Evolutionary conservation across 2,329 filamentous ascomycete species (phyloP).

Genomic region (Botrytis sinoallii): DNA sequence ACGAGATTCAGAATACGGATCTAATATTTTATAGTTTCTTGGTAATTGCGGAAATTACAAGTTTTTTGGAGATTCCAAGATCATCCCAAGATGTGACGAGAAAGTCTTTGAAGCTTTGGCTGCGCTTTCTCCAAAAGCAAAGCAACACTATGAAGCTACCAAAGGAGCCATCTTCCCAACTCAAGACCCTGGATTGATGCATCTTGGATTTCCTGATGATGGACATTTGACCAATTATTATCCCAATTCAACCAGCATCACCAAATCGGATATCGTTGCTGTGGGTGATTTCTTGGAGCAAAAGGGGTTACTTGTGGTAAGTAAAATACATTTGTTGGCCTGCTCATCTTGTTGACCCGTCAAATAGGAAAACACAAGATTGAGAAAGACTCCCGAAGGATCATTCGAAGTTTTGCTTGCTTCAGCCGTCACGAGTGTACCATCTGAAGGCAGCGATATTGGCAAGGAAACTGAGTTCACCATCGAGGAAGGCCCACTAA

Average conservation of each 20-base stretch:
- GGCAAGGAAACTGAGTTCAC: slow-evolving; percentile 62
- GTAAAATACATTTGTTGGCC: slow-evolving; percentile 2
- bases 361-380: slow-evolving; percentile 66
- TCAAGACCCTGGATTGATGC: slow-evolving; percentile 61
- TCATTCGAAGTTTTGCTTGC: slow-evolving; percentile 73
- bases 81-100: slow-evolving; percentile 68
- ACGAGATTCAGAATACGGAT: background rate
- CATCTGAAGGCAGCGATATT: slow-evolving; percentile 63
- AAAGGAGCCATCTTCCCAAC: slow-evolving; percentile 71
- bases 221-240: slow-evolving; percentile 83
- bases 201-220: slow-evolving; percentile 70
- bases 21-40: slow-evolving; percentile 54
- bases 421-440: slow-evolving; percentile 60
- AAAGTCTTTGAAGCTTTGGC: slow-evolving; percentile 64
- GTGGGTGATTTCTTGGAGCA: slow-evolving; percentile 71
- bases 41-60: slow-evolving; percentile 82
- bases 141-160: slow-evolving; percentile 63
- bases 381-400: slow-evolving; percentile 62
- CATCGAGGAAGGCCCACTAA: slow-evolving; percentile 55
- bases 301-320: slow-evolving; percentile 60
- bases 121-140: slow-evolving; percentile 55
- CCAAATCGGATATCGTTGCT: slow-evolving; percentile 68
- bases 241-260: slow-evolving; percentile 71
- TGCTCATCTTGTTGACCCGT: background rate
- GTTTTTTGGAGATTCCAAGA: slow-evolving; percentile 81